Evolutionary conservation across 495 filamentous ascomycete species (phyloP), one percentile per base, ranked within the genome.

Genomic region (Aspergillus sparsus): DNA sequence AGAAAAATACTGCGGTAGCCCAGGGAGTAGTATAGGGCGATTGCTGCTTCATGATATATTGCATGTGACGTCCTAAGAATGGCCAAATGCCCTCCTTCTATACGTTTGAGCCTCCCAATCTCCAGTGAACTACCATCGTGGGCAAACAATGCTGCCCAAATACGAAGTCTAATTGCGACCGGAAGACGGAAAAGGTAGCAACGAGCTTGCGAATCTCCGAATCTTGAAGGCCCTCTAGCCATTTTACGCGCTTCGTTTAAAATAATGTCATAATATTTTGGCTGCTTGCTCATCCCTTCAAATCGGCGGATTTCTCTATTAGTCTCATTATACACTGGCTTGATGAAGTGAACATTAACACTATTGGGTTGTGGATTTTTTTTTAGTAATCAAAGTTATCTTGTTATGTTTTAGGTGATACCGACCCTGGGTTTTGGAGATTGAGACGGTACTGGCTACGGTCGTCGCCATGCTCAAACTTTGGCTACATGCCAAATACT

Each of bases 1-100:
- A 67, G 57, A 27, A 69, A 62, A 36, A 71, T 47, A 34, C 56
- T 69, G 57, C 68, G 68, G 55, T 71, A 74, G 34, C 68, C 73
- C 8, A 77, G 47, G 2, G 66, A 74, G 6, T 71, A 69, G 9
- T 53, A 64, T 2, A 65, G 53, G 5, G 60, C 65, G 55, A 65
- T 62, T 2, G 62, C 58, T 13, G 59, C 59, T 53, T 64, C 65
- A 33, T 68, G 65, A 50, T 65, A 68, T 18, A 68, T 61, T 15
- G 35, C 21, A 35, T 68, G 60, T 2, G 44, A 64, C 10, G 49
- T 61, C 35, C 62, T 56, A 18, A 68, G 59, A 32, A 68, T 55
- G 12, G 59, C 47, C 10, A 62, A 42, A 9, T 62, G 52, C 36
- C 21, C 60, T 5, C 44, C 18, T 4, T 41, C 41, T 11, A 53